Conservation (phyloP, 148 eudicot genomes). For the Nepenthes gracilis region DNA sequence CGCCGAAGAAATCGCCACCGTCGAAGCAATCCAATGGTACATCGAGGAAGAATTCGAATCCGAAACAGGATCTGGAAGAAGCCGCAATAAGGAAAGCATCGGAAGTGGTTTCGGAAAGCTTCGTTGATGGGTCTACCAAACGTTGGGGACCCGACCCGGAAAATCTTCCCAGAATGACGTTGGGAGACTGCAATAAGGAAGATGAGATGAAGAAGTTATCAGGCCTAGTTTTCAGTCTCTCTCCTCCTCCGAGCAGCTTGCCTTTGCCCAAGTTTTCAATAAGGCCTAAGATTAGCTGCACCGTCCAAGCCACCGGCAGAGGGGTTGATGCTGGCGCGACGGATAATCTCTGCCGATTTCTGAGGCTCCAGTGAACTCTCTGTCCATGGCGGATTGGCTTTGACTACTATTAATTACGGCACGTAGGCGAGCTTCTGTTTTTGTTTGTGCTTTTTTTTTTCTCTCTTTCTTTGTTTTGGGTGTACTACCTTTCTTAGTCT, state of each 20-base stretch:
- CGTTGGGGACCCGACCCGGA: not conserved
- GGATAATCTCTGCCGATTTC: not conserved
- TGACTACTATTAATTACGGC: too few species aligned
- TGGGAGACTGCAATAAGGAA: not conserved
- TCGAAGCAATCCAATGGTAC: not conserved
- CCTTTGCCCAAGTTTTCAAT: constrained; percentile 69
- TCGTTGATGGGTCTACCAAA: constrained; percentile 24
- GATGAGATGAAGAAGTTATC: constrained; percentile 1
- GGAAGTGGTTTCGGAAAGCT: not conserved
- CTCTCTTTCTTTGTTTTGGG: too few species aligned
- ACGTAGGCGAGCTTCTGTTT: too few species aligned
- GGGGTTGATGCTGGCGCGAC: not conserved
- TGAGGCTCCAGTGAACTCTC: too few species aligned
- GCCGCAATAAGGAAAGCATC: not conserved
- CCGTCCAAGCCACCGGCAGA: constrained; percentile 13
- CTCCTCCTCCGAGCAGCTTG: constrained; percentile 83
- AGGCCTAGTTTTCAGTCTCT: constrained; percentile 16
- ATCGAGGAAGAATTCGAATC: constrained; percentile 3
- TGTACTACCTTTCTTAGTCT: too few species aligned
- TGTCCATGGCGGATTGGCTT: too few species aligned
- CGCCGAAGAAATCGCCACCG: constrained; percentile 4
- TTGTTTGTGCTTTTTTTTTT: too few species aligned
- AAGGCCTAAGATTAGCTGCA: constrained; percentile 48
- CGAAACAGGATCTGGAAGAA: not conserved
- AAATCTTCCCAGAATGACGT: too few species aligned